Percentiles rank a stretch among this genome's conserved stretches.
These are phyloP conservation scores for Colletotrichum theobromicola DNA, from an alignment of 2,329 filamentous ascomycete species.

Conservation along the genomic window DNA sequence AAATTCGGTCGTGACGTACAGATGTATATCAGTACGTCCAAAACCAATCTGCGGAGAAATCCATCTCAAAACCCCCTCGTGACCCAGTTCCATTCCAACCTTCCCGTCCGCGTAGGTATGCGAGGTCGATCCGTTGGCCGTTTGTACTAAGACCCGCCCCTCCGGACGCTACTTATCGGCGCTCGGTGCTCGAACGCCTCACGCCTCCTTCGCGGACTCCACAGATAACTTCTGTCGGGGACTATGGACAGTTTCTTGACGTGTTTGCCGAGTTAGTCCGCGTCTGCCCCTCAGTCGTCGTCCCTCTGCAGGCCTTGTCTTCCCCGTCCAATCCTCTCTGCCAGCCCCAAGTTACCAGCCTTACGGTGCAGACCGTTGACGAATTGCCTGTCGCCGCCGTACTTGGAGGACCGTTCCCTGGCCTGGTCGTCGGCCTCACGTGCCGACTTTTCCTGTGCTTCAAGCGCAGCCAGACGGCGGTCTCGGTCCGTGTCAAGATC, in stretches of 20 bases:
- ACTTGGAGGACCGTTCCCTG: conserved; percentile 62
- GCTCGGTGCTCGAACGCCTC: neutral
- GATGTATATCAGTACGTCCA: neutral
- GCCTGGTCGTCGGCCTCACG: conserved; percentile 71
- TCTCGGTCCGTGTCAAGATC: conserved; percentile 75
- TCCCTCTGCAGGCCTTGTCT: conserved; percentile 50
- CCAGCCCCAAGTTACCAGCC: conserved; percentile 56
- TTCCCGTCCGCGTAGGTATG: neutral
- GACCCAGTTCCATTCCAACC: neutral
- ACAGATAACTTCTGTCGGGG: neutral
- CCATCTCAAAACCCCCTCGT: neutral
- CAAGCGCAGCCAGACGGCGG: conserved; percentile 69
- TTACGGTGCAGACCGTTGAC: conserved; percentile 67
- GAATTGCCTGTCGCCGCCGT: conserved; percentile 69
- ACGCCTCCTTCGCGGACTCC: neutral
- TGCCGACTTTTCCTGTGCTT: conserved; percentile 67
- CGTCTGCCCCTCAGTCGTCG: conserved; percentile 39
- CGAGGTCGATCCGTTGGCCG: neutral
- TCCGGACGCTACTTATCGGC: neutral
- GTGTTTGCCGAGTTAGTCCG: neutral
- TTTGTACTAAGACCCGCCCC: neutral
- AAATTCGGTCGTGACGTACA: neutral
- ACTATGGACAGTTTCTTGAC: neutral
- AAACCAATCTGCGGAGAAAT: neutral
- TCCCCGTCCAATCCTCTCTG: conserved; percentile 55